Evolutionary conservation across 108 stramenopile genomes (phyloP).

Genomic region (Cyclotella kingstonii): DNA sequence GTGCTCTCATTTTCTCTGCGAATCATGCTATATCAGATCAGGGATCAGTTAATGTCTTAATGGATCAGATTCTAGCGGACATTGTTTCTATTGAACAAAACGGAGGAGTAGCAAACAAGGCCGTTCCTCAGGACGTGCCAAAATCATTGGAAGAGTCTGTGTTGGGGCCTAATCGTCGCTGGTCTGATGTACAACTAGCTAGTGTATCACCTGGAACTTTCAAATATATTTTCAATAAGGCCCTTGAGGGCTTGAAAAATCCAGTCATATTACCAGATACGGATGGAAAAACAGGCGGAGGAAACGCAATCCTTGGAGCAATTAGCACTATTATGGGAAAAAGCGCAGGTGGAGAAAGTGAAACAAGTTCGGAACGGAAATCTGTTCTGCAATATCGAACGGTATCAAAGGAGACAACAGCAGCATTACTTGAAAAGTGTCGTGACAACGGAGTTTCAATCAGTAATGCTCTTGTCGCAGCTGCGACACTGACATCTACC

Average conservation of each 20-base stretch:
- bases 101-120: conserved; percentile 27
- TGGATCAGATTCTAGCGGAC: conserved; percentile 65
- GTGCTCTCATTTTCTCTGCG: conserved; percentile 73
- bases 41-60: conserved; percentile 64
- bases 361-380: conserved; percentile 43
- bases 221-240: conserved; percentile 73
- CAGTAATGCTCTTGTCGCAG: conserved; percentile 80
- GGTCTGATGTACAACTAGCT: conserved; percentile 40
- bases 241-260: conserved; percentile 69
- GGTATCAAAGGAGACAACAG: conserved; percentile 53
- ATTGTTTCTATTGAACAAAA: conserved; percentile 52
- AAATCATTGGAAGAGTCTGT: conserved; percentile 78
- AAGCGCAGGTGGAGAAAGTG: conserved; percentile 72
- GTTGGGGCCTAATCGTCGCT: conserved; percentile 52
- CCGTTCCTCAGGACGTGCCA: conserved; percentile 53
- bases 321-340: conserved; percentile 74
- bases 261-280: conserved; percentile 83
- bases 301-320: conserved; percentile 56
- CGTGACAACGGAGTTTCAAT: conserved; percentile 67
- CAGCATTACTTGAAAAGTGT: conserved; percentile 57
- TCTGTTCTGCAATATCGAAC: conserved; percentile 64
- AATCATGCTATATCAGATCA: conserved; percentile 90
- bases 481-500: conserved; percentile 65
- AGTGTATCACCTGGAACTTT: conserved; percentile 55
- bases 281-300: conserved; percentile 28